These are phyloP conservation scores for Cladosporium colombiae DNA, from an alignment of 2,329 filamentous ascomycete species.

Conservation along the genomic window DNA sequence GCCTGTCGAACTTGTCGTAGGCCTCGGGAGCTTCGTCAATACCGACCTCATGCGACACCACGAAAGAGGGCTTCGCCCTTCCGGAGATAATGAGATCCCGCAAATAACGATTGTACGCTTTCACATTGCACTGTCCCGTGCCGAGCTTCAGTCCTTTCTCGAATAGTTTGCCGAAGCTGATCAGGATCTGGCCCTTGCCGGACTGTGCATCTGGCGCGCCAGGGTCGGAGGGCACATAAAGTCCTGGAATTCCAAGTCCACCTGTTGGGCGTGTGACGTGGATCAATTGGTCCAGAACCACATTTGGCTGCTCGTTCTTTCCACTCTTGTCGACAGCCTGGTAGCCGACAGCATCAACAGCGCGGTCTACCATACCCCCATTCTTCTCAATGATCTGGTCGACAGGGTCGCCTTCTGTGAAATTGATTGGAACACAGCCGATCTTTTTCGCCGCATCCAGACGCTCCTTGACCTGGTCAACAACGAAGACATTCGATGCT, in stretches of 20 bases:
- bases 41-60: conserved; percentile 64
- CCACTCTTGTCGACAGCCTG: conserved; percentile 60
- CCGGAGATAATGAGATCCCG: conserved; percentile 66
- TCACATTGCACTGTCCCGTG: conserved; percentile 68
- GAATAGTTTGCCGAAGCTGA: conserved; percentile 68
- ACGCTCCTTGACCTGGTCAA: conserved; percentile 63
- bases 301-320: conserved; percentile 61
- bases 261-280: conserved; percentile 62
- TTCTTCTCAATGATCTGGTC: conserved; percentile 62
- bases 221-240: conserved; percentile 54
- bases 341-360: conserved; percentile 67
- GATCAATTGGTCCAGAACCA: conserved; percentile 66
- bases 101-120: conserved; percentile 66
- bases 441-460: conserved; percentile 62
- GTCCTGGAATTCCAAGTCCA: conserved; percentile 59
- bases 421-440: conserved; percentile 62
- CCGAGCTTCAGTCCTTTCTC: conserved; percentile 65
- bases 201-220: conserved; percentile 62
- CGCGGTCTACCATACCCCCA: conserved; percentile 62
- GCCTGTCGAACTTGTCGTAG: conserved; percentile 67
- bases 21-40: conserved; percentile 60
- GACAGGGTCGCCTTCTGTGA: conserved; percentile 60
- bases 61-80: conserved; percentile 66
- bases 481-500: conserved; percentile 61
- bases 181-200: conserved; percentile 63